phyloP scores from a whole-genome alignment of 352 stramenopile genomes.

The Pythium monospermum region DNA sequence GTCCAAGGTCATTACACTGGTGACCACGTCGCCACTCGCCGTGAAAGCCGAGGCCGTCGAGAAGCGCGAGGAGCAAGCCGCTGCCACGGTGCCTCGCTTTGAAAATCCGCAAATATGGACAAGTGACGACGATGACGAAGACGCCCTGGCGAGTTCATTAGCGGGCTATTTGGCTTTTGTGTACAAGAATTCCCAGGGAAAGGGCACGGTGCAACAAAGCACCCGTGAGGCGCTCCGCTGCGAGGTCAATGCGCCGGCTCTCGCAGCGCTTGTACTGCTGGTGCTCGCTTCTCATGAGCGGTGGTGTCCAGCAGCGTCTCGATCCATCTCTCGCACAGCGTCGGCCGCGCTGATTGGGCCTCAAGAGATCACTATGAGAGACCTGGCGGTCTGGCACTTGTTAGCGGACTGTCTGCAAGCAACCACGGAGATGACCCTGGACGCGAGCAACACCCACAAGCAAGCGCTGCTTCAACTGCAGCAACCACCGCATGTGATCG shows the following conservation, averaged over 20 bases:
- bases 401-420: constrained; percentile 7
- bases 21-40: constrained; percentile 23
- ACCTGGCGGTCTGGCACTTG: constrained; percentile 15
- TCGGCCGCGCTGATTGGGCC: not conserved
- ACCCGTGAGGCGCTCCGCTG: constrained; percentile 41
- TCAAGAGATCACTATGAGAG: constrained; percentile 3
- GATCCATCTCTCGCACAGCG: not conserved
- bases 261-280: constrained; percentile 15
- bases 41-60: constrained; percentile 2
- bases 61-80: not conserved
- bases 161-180: constrained; percentile 54
- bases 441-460: no score
- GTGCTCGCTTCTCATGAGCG: constrained; percentile 17
- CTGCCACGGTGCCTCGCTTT: constrained; percentile 1
- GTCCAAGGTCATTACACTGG: constrained; percentile 39
- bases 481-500: constrained; percentile 1
- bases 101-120: not conserved
- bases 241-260: constrained; percentile 26
- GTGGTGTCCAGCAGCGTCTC: constrained; percentile 8
- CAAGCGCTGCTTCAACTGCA: no score
- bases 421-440: not conserved
- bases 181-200: constrained; percentile 11
- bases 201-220: constrained; percentile 21
- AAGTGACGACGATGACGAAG: constrained; percentile 21
- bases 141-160: constrained; percentile 33